Conservation (phyloP, 2,329 filamentous ascomycete species). For the Shiraia bambusicola region DNA sequence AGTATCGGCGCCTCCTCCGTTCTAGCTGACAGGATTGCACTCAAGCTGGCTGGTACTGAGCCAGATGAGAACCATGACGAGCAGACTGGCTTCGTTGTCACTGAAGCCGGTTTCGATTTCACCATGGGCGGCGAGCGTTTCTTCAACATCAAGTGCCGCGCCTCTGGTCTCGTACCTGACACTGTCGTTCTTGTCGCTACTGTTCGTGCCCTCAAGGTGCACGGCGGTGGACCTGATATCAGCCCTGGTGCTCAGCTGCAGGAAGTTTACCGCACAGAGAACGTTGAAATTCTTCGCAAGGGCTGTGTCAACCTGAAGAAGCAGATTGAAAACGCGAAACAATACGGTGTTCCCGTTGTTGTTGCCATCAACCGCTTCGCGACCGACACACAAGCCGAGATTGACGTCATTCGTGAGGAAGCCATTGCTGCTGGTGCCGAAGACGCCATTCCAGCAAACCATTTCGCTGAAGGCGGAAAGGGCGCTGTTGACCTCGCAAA, state of each 20-base stretch:
- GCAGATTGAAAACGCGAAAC: conserved; percentile 87
- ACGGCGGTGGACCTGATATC: conserved; percentile 94
- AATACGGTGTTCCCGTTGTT: conserved; percentile 89
- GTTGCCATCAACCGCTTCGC: conserved; percentile 97
- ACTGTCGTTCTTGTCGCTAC: conserved; percentile 95
- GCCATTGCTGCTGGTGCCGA: conserved; percentile 88
- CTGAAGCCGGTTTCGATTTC: conserved; percentile 97
- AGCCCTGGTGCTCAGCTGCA: conserved; percentile 81
- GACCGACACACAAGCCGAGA: conserved; percentile 90
- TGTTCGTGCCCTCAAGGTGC: conserved; percentile 92
- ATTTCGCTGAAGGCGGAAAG: conserved; percentile 93
- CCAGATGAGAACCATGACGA: conserved; percentile 79
- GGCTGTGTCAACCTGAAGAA: conserved; percentile 95
- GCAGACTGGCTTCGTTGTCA: conserved; percentile 91
- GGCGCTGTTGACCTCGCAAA: conserved; percentile 87
- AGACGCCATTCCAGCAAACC: conserved; percentile 89
- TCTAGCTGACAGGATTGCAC: conserved; percentile 88
- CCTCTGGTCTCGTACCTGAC: conserved; percentile 88
- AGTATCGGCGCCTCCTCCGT: conserved; percentile 96
- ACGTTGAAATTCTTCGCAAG: conserved; percentile 83
- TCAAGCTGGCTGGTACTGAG: conserved; percentile 95
- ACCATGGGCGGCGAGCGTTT: conserved; percentile 99
- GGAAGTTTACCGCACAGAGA: conserved; percentile 89
- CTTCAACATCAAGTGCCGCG: conserved; percentile 99
- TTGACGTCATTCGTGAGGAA: conserved; percentile 85